Conservation (phyloP, 1,139 yeast genomes). For the Yamadazyma buinensis region DNA sequence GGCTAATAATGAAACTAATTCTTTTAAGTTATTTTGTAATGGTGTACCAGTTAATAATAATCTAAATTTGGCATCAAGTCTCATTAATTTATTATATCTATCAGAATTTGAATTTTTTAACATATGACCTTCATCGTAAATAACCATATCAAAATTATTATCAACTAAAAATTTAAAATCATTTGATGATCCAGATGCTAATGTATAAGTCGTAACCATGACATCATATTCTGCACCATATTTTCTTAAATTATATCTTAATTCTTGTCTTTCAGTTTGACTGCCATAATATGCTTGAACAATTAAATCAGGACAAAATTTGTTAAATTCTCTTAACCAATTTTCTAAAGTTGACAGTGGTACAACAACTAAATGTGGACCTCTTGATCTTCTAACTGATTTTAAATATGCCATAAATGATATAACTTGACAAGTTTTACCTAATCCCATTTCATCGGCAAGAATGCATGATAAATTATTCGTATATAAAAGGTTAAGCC, state of each 20-base stretch:
- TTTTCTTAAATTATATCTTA: conserved; percentile 60
- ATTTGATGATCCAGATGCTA: conserved; percentile 82
- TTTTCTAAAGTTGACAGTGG: conserved; percentile 96
- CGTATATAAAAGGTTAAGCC: conserved; percentile 80
- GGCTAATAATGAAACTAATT: conserved; percentile 82
- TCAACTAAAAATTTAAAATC: conserved; percentile 77
- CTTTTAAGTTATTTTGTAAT: conserved; percentile 85
- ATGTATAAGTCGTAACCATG: conserved; percentile 86
- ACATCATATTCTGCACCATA: conserved; percentile 64
- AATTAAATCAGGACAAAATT: conserved; percentile 76
- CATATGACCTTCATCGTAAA: conserved; percentile 97
- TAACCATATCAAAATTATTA: conserved; percentile 78
- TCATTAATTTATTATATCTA: conserved; percentile 82
- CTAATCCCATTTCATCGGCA: conserved; percentile 98
- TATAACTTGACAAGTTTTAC: conserved; percentile 94
- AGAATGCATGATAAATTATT: conserved; percentile 82
- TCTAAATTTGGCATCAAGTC: conserved; percentile 74
- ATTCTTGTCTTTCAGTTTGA: conserved; percentile 77
- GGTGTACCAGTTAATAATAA: conserved; percentile 94
- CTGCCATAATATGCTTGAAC: conserved; percentile 95
- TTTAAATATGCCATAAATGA: conserved; percentile 86
- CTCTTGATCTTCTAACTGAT: conserved; percentile 83
- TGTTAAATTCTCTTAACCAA: conserved; percentile 92
- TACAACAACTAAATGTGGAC: conserved; percentile 91
- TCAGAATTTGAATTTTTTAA: conserved; percentile 86